Percentiles rank a stretch among this genome's conserved stretches.
phyloP scores from a whole-genome alignment of 2,329 filamentous ascomycete genomes.

The Immersiporthe knoxdaviesiana region DNA sequence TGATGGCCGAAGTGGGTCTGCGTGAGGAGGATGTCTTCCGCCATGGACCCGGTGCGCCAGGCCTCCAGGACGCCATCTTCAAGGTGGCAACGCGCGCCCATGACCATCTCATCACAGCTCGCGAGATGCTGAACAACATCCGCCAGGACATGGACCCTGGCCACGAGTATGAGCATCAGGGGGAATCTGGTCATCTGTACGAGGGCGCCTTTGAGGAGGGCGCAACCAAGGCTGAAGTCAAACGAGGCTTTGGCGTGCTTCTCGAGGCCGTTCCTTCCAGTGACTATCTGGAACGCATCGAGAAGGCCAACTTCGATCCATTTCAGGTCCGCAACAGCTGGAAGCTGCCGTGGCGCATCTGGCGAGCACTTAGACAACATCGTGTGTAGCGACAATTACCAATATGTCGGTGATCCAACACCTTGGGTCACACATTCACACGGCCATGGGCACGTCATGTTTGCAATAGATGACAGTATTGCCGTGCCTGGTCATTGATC shows the following conservation, averaged over 20 bases:
- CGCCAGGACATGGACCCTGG: slow-evolving; percentile 73
- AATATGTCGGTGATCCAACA: too few relatives aligned
- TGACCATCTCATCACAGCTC: slow-evolving; percentile 91
- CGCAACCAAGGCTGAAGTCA: slow-evolving; percentile 45
- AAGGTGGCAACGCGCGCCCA: slow-evolving; percentile 90
- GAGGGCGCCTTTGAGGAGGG: slow-evolving; percentile 38
- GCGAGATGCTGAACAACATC: slow-evolving; percentile 86
- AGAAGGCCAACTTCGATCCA: slow-evolving; percentile 82
- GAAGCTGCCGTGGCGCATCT: slow-evolving; percentile 81
- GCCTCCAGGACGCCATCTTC: slow-evolving; percentile 88
- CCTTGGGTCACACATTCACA: too few relatives aligned
- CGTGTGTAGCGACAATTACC: slow-evolving; percentile 47
- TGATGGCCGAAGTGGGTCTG: slow-evolving; percentile 82
- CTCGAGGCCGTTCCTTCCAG: slow-evolving; percentile 78
- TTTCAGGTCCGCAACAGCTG: slow-evolving; percentile 72
- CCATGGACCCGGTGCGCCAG: slow-evolving; percentile 74
- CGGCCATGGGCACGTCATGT: too few relatives aligned
- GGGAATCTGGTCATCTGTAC: slow-evolving; percentile 70
- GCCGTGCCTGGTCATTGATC: not conserved
- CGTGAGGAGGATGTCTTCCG: slow-evolving; percentile 90
- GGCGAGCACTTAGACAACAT: slow-evolving; percentile 55
- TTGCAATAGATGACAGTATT: not conserved
- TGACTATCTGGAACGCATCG: slow-evolving; percentile 76
- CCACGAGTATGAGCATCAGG: slow-evolving; percentile 87
- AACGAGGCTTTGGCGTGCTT: slow-evolving; percentile 76